These are phyloP conservation scores for Aspergillus nidulans DNA, from an alignment of 495 filamentous ascomycete species.

Conservation along the genomic window DNA sequence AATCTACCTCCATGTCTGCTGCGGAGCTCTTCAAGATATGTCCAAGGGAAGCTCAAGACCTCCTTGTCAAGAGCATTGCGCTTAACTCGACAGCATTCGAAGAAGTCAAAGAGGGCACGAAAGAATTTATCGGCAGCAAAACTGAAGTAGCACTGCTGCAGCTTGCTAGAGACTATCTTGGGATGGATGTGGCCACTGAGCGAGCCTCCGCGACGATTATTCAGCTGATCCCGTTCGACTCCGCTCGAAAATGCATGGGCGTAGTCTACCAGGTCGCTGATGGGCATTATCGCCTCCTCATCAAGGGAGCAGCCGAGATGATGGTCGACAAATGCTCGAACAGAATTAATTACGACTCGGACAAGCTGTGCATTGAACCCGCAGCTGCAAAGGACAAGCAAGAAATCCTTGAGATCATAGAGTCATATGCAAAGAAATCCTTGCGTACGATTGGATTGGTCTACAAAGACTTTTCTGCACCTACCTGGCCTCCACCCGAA, in stretches of 20 bases:
- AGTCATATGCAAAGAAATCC: conserved; percentile 53
- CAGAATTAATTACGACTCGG: conserved; percentile 26
- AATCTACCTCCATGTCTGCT: conserved; percentile 20
- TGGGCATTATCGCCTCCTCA: conserved; percentile 56
- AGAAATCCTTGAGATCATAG: conserved; percentile 40
- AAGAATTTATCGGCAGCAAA: conserved; percentile 63
- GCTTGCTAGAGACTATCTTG: conserved; percentile 57
- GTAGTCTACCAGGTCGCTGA: conserved; percentile 55
- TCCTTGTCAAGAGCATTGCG: conserved; percentile 57
- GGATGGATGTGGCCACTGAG: conserved; percentile 58
- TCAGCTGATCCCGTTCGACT: conserved; percentile 67
- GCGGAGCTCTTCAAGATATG: conserved; percentile 35
- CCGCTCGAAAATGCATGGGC: conserved; percentile 64
- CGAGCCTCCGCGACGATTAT: conserved; percentile 54
- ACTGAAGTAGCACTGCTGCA: conserved; percentile 65
- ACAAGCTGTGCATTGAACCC: conserved; percentile 32
- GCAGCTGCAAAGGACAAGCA: conserved; percentile 29
- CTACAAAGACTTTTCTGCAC: conserved; percentile 59
- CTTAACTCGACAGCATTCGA: conserved; percentile 68
- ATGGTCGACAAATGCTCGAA: conserved; percentile 50
- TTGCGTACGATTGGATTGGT: conserved; percentile 61
- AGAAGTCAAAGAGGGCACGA: conserved; percentile 51
- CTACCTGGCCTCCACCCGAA: conserved; percentile 55
- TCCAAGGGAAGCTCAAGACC: conserved; percentile 37
- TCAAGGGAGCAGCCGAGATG: conserved; percentile 69